Evolutionary conservation across 305 asterid genomes (phyloP).

Genomic region (Fraxinus nigra): DNA sequence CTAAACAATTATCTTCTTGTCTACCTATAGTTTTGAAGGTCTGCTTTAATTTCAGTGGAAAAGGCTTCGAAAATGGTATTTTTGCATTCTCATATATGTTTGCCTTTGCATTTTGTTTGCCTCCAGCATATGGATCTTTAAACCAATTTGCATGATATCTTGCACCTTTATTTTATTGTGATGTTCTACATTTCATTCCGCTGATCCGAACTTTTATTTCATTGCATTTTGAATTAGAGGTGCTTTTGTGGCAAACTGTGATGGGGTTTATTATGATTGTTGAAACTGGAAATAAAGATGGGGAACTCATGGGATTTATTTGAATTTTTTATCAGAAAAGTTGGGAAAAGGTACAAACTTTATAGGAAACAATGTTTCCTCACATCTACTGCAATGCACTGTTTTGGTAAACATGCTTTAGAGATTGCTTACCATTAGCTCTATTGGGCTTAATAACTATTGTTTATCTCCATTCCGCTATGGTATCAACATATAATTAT

Average conservation of each 20-base stretch:
- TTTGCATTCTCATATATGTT: slow-evolving; percentile 32
- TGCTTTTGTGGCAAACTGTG: background rate
- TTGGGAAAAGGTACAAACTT: background rate
- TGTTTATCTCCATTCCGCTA: background rate
- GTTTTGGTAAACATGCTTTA: background rate
- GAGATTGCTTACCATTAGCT: background rate
- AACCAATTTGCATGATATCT: background rate
- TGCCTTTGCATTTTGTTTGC: slow-evolving; percentile 29
- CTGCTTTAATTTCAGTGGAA: slow-evolving; percentile 41
- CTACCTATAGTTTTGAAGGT: slow-evolving; percentile 1
- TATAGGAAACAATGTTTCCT: background rate
- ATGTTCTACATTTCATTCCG: background rate
- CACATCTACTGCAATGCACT: background rate
- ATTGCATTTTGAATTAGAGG: background rate
- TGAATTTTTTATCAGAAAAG: background rate
- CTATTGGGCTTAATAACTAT: background rate
- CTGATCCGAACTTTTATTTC: background rate
- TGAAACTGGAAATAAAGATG: background rate
- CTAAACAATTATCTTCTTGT: background rate
- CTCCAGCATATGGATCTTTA: background rate
- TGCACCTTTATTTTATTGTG: background rate
- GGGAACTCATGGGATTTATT: background rate
- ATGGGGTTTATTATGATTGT: background rate
- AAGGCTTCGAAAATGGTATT: slow-evolving; percentile 35
- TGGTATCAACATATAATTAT: background rate